phyloP scores from a whole-genome alignment of 2,329 filamentous ascomycete species.

The Incumbomyces lentus region DNA sequence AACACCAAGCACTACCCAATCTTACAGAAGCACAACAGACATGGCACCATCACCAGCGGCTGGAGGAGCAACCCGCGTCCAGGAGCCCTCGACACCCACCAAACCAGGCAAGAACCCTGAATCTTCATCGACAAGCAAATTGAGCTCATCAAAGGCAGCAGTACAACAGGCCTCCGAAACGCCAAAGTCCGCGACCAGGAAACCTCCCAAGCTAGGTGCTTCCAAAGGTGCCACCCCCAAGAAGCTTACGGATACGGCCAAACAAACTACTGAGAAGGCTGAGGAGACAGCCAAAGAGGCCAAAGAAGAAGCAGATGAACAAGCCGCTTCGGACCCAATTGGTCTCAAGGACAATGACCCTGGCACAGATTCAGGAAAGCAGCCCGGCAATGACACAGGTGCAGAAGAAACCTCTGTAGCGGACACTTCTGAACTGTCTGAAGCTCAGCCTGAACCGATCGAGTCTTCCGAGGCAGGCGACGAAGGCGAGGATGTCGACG shows the following conservation, averaged over 20 bases:
- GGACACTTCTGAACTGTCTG: conserved; percentile 19
- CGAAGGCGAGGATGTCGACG: conserved; percentile 8
- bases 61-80: conserved; percentile 12
- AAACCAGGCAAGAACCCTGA: conserved; percentile 21
- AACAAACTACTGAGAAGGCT: conserved; percentile 11
- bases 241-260: conserved; percentile 8
- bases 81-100: conserved; percentile 22
- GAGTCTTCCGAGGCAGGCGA: conserved; percentile 21
- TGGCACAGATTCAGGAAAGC: conserved; percentile 12
- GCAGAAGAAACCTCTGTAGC: conserved; percentile 16
- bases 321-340: conserved; percentile 29
- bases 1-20: conserved; percentile 11
- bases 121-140: conserved; percentile 21
- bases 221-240: conserved; percentile 19
- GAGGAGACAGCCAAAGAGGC: conserved; percentile 11
- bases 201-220: conserved; percentile 20
- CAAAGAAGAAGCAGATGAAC: conserved; percentile 26
- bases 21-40: conserved; percentile 15
- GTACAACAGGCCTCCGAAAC: conserved; percentile 10
- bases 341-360: conserved; percentile 24
- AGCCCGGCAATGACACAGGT: conserved; percentile 19
- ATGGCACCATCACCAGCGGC: conserved; percentile 21
- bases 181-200: conserved; percentile 11
- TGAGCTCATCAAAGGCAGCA: conserved; percentile 12
- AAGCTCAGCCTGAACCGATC: conserved; percentile 19